A percentile compares a stretch with the other conserved stretches of the same genome.
Evolutionary conservation across 2,329 filamentous ascomycete genomes (phyloP).

Genomic region (Paecilomyces sp.): DNA sequence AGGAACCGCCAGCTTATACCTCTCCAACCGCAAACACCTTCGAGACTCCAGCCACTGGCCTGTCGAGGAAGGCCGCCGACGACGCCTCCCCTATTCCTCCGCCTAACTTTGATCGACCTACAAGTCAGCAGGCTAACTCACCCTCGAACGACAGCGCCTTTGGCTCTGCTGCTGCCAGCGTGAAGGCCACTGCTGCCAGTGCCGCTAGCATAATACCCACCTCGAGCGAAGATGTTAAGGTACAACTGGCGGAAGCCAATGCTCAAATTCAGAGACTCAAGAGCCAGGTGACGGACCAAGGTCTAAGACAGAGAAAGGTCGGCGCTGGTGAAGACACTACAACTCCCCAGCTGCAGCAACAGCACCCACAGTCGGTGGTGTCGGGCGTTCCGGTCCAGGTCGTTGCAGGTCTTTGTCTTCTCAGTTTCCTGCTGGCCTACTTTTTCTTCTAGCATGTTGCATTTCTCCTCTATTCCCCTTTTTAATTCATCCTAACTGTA

Average conservation of each 20-base stretch:
- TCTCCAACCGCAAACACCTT: conserved; percentile 47
- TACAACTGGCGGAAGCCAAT: conserved; percentile 68
- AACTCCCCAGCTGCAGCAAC: conserved; percentile 46
- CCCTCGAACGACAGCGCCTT: conserved; percentile 24
- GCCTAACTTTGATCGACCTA: conserved; percentile 27
- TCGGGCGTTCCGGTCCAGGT: conserved; percentile 77
- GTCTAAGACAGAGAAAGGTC: conserved; percentile 72
- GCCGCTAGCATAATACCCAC: conserved; percentile 43
- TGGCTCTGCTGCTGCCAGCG: conserved; percentile 33
- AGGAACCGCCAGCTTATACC: conserved; percentile 47
- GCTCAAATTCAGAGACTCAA: conserved; percentile 63
- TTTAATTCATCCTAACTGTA: conserved; percentile 9
- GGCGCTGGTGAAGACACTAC: conserved; percentile 49
- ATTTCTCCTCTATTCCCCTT: conserved; percentile 14
- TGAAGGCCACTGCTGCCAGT: conserved; percentile 44
- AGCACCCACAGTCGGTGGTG: conserved; percentile 51
- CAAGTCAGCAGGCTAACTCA: conserved; percentile 33
- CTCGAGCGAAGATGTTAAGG: conserved; percentile 57
- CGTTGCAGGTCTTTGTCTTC: conserved; percentile 72
- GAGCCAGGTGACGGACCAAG: conserved; percentile 57
- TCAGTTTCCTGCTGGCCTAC: conserved; percentile 91
- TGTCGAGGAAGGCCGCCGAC: conserved; percentile 34
- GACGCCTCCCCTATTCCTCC: conserved; percentile 25
- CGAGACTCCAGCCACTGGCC: conserved; percentile 37
- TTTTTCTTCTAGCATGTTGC: conserved; percentile 71